phyloP scores from a whole-genome alignment of 1,284 basidiomycete species.

The Ustilago lituana region DNA sequence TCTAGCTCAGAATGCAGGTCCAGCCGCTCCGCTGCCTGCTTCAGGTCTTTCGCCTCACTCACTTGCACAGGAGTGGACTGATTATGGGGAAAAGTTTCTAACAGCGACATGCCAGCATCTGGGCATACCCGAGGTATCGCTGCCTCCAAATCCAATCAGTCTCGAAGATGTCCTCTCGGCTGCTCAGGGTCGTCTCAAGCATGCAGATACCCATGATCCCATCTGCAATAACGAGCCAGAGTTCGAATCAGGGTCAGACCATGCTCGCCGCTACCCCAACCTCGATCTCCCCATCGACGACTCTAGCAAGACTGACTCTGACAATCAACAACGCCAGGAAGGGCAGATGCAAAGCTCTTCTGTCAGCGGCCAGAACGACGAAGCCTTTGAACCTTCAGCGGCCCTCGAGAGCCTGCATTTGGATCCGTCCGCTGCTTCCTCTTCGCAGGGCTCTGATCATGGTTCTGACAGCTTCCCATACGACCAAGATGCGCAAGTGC shows the following conservation, averaged over 20 bases:
- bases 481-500: constrained; percentile 51
- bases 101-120: constrained; percentile 64
- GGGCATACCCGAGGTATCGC: constrained; percentile 40
- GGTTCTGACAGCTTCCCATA: constrained; percentile 39
- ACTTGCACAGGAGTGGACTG: constrained; percentile 44
- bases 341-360: neutral
- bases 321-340: neutral
- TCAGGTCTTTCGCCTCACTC: constrained; percentile 1
- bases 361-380: neutral
- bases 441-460: constrained; percentile 12
- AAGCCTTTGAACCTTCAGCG: constrained; percentile 4
- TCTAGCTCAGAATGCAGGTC: constrained; percentile 4
- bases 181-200: constrained; percentile 33
- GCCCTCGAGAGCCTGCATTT: constrained; percentile 15
- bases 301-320: neutral
- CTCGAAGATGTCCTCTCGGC: constrained; percentile 53
- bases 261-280: constrained; percentile 35
- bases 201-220: constrained; percentile 15
- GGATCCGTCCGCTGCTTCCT: constrained; percentile 7
- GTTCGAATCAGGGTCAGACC: constrained; percentile 38
- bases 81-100: constrained; percentile 54
- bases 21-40: neutral
- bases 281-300: constrained; percentile 49
- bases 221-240: constrained; percentile 31
- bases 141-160: constrained; percentile 51